Base-by-base conservation (phyloP, 305 asterid species). In the Andrographis paniculata region DNA sequence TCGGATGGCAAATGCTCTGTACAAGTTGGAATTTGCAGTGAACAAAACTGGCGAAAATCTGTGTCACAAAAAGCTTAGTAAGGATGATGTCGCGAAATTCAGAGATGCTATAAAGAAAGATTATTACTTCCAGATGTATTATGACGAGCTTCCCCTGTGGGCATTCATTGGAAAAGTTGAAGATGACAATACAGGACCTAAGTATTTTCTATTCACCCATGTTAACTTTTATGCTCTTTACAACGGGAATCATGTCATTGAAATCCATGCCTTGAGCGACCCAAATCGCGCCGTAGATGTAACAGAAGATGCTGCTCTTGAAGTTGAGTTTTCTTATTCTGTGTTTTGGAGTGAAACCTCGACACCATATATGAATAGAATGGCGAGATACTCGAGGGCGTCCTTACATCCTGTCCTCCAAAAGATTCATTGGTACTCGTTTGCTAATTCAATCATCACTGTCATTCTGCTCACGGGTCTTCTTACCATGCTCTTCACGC, bases 121-220 rank as follows among this genome's bases (percentile, higher is more conserved):
- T 36, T 87, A 68, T 65, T 91, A 80, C 76, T 91, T 65, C 67
- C 87, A 80, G 61, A 83, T 83, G 87, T 87, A 86, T 72, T 83
- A 64, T 64, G 96, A 83, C 52, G 85, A 80, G 70, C 99, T 86
- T 64, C 96, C 99, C 45, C 48, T 86, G 24, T 91, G 96, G 99
- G 96, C 87, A 45, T 86, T 78, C 73, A 53, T 91, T 17, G 96
- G 99, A 55, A 91, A 86, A 75, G 75, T 78, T 63, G 95, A 91
- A 76, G 72, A 76, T 14, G 80, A 39, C 67, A 70, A 66, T 37
- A 72, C 60, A 65, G 77, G 75, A 42, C 75, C 71, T 41, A 76
- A 68, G 57, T 71, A 67, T 67, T 79, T 72, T 44, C 71, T 91
- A 42, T 86, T 91, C 59, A 77, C 72, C 36, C 87, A 80, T 55